phyloP scores from a whole-genome alignment of 108 stramenopile genomes.

The Aurantiochytrium sp. region DNA sequence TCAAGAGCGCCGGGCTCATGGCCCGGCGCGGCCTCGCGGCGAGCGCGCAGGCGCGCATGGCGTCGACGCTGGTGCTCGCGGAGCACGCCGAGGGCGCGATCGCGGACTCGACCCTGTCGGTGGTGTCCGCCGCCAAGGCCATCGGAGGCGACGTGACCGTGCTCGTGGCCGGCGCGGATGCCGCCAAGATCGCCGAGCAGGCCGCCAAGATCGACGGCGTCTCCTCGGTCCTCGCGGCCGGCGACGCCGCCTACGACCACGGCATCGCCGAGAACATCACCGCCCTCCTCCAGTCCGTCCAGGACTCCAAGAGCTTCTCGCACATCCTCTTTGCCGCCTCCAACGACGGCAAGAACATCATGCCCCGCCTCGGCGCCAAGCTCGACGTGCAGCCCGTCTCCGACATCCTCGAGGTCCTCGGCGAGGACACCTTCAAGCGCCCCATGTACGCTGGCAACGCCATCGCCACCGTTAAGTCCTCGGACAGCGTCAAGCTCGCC shows the following conservation, averaged over 20 bases:
- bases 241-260: neutral
- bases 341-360: constrained; percentile 82
- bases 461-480: constrained; percentile 78
- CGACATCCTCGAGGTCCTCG: constrained; percentile 78
- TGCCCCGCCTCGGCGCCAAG: constrained; percentile 86
- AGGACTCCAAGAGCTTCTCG: constrained; percentile 42
- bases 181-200: neutral
- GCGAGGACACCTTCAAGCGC: constrained; percentile 75
- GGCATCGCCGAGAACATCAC: constrained; percentile 25
- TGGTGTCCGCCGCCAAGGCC: constrained; percentile 23
- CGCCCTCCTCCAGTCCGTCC: constrained; percentile 42
- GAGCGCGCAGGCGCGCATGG: neutral
- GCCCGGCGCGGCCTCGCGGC: neutral
- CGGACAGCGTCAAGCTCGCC: constrained; percentile 68
- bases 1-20: neutral
- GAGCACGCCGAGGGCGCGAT: constrained; percentile 25
- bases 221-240: constrained; percentile 4
- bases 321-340: constrained; percentile 69
- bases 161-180: constrained; percentile 9
- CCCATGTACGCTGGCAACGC: constrained; percentile 99
- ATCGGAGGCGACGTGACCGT: constrained; percentile 24
- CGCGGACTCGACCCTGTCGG: constrained; percentile 24
- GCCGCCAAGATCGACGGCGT: constrained; percentile 25
- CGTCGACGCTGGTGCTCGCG: constrained; percentile 29
- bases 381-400: constrained; percentile 76